Evolutionary conservation across 257 asterid genomes (phyloP).

Genomic region (Salvia hispanica): DNA sequence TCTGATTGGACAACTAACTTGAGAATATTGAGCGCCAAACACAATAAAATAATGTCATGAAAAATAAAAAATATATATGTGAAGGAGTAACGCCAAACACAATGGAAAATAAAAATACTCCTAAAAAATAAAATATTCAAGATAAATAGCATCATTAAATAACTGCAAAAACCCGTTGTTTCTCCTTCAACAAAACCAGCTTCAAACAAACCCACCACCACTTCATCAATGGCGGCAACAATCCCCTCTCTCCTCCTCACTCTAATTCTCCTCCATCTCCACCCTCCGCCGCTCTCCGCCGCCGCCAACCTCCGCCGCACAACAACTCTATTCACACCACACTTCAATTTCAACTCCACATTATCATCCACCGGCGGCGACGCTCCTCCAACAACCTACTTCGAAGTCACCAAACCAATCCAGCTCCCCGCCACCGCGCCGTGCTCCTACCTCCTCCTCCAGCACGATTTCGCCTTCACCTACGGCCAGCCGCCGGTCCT

Average conservation of each 20-base stretch:
- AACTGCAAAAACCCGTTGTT: no score
- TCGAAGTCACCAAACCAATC: slow-evolving; percentile 70
- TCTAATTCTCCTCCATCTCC: slow-evolving; percentile 31
- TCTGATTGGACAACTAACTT: no score
- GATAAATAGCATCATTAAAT: no score
- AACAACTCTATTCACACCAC: slow-evolving; percentile 33
- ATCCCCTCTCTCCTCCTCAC: slow-evolving; percentile 22
- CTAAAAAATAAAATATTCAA: no score
- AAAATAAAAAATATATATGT: no score
- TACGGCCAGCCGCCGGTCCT: slow-evolving; percentile 60
- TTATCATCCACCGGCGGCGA: slow-evolving; percentile 27
- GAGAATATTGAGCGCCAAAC: no score
- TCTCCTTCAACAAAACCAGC: no score
- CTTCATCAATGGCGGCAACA: slow-evolving; percentile 31
- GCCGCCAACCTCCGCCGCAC: slow-evolving; percentile 44
- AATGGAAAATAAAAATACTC: no score
- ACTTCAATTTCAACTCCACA: slow-evolving; percentile 31
- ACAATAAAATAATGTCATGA: no score
- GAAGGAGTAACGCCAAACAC: no score
- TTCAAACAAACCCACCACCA: no score
- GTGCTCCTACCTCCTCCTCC: slow-evolving; percentile 53
- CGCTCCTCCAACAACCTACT: slow-evolving; percentile 45
- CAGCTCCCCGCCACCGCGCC: slow-evolving; percentile 57
- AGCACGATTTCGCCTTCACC: slow-evolving; percentile 62
- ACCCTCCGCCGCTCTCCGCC: slow-evolving; percentile 37